These are phyloP conservation scores for Pycnococcus provasolii DNA, from an alignment of 139 green algal genomes.

Conservation along the genomic window DNA sequence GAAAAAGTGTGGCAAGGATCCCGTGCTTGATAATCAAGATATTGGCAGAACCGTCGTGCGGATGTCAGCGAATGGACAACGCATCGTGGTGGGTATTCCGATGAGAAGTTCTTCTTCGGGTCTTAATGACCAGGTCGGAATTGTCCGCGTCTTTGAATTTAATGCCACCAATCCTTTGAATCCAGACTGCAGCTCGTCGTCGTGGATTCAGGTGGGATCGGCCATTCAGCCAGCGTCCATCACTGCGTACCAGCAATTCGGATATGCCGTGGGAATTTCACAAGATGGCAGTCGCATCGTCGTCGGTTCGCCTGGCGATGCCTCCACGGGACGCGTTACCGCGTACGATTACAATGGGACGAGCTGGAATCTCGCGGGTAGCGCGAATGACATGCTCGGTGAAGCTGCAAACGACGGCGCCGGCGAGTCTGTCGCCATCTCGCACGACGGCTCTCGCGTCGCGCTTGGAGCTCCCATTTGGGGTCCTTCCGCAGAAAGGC, in stretches of 20 bases:
- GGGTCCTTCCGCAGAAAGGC: neutral
- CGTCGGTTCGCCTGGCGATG: neutral
- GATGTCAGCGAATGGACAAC: neutral
- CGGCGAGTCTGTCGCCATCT: neutral
- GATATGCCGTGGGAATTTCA: neutral
- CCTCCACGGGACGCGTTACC: neutral
- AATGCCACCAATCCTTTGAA: no score
- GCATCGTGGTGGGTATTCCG: neutral
- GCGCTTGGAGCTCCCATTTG: neutral
- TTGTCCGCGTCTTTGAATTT: no score
- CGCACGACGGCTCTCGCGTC: neutral
- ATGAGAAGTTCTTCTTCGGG: no score
- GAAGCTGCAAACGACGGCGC: neutral
- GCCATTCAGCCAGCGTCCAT: no score
- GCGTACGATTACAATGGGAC: neutral
- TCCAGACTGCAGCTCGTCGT: no score
- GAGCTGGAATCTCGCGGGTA: neutral
- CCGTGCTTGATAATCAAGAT: no score
- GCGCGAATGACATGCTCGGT: neutral
- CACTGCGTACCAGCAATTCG: no score
- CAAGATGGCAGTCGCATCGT: neutral
- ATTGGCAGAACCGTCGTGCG: neutral
- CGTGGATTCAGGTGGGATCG: no score
- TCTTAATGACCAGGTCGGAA: neutral
- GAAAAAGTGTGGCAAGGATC: no score